Evolutionary conservation across 768 basidiomycete species (phyloP).

Genomic region (Termitomyces sp.): DNA sequence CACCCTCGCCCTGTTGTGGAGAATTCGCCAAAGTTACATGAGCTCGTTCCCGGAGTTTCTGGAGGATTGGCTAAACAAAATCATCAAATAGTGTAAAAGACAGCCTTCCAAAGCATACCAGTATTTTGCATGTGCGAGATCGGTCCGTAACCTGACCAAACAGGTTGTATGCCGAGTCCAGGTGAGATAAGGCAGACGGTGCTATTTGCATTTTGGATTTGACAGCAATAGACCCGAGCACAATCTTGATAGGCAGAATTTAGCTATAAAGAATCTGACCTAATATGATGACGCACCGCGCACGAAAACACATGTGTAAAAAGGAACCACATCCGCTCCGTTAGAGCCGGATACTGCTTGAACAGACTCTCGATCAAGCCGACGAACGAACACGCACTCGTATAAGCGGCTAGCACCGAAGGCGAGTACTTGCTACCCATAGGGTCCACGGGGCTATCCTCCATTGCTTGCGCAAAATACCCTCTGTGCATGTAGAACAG

Average conservation of each 20-base stretch:
- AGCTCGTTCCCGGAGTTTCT: constrained; percentile 51
- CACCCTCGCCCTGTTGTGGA: constrained; percentile 16
- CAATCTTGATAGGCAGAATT: constrained; percentile 44
- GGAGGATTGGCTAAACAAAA: constrained; percentile 49
- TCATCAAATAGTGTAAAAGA: not conserved
- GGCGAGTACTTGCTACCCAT: constrained; percentile 66
- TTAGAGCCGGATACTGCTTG: constrained; percentile 60
- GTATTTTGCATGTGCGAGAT: constrained; percentile 50
- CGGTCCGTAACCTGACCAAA: constrained; percentile 52
- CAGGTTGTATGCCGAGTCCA: constrained; percentile 57
- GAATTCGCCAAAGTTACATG: constrained; percentile 32
- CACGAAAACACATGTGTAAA: constrained; percentile 73
- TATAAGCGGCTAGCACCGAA: constrained; percentile 65
- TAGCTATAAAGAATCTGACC: not conserved
- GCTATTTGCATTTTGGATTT: constrained; percentile 62
- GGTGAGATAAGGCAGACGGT: constrained; percentile 59
- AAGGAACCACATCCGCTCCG: constrained; percentile 68
- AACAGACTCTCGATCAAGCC: constrained; percentile 59
- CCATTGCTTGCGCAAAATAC: constrained; percentile 66
- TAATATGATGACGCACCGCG: constrained; percentile 36
- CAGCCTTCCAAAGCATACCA: constrained; percentile 34
- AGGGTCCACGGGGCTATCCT: constrained; percentile 57
- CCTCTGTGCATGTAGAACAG: constrained; percentile 73
- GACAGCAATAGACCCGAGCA: constrained; percentile 62
- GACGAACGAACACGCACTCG: constrained; percentile 64